Conservation (phyloP, 208 protist genomes). For the Porcisia deanei region DNA sequence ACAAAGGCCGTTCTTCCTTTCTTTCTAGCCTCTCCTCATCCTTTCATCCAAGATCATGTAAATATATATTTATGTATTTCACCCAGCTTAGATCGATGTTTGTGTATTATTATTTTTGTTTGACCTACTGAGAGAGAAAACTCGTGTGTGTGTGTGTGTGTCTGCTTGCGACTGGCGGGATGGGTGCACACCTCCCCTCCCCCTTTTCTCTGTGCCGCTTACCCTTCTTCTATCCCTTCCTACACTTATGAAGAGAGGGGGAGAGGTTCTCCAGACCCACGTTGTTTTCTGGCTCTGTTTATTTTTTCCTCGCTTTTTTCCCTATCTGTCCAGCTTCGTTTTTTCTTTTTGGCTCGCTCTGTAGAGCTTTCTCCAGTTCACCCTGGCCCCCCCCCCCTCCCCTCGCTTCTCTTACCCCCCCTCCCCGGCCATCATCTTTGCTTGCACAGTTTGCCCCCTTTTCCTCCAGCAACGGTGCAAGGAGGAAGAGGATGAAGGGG, state of each 20-base stretch:
- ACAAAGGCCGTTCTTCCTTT: neutral
- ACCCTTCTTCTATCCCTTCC: neutral
- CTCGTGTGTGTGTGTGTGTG: neutral
- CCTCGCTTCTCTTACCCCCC: neutral
- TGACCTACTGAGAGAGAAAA: neutral
- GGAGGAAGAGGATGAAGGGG: too few species aligned
- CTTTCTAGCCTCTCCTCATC: neutral
- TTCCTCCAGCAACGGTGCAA: neutral
- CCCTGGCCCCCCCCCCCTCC: neutral
- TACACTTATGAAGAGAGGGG: neutral
- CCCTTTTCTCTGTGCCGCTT: too few species aligned
- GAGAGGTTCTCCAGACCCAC: neutral
- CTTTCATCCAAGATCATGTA: too few species aligned
- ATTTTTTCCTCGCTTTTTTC: conserved; percentile 6
- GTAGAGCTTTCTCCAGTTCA: neutral
- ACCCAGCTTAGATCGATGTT: neutral
- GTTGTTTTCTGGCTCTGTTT: neutral
- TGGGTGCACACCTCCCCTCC: neutral
- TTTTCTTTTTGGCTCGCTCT: neutral
- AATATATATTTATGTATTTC: neutral
- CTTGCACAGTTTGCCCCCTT: neutral
- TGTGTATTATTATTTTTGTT: neutral
- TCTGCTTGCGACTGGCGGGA: neutral
- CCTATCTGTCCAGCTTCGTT: conserved; percentile 4
- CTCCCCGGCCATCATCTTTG: neutral